Base-by-base conservation (phyloP, 768 basidiomycete genomes). In the Rhizopogon roseolus region DNA sequence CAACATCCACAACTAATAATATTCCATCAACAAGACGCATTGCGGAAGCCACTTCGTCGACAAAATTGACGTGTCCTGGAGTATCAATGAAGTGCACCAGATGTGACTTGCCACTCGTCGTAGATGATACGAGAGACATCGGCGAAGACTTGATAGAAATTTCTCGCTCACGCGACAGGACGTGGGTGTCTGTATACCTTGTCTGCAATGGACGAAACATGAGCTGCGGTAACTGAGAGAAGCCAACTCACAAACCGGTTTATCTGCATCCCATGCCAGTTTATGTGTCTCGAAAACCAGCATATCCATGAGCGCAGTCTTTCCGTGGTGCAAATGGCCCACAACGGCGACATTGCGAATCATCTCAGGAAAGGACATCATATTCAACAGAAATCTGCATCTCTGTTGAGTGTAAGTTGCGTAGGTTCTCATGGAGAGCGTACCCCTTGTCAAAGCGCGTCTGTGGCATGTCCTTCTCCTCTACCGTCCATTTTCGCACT, bases 361-460 rank as follows among this genome's bases (percentile, higher is more conserved):
- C 86, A 94, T 96, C 53, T 93, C 89, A 25, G 94, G 95, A 69
- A 93, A 90, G 10, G 81, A 78, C 63, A 90, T 89, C 82, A 97
- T 85, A 64, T 90, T 94, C 63, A 98, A 74, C 65, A 99, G 72
- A 71, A 94, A 99, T 14, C 96, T 98, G 64, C 6, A 55, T 37
- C 17, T 44, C 50, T 49, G 38, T 16, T 55, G 6, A 63, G 53
- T 50, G 38, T 51, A 41, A 49, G 52, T 7, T 38, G 16, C 36
- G 19, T 36, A 48, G 16, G 27, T 17, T 41, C 17, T 13, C 25
- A 45, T 22, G 3, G 22, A 32, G 46, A 49, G 41, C 89, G 62
- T 67, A 97, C 93, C 90, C 86, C 74, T 95, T 94, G 74, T 98
- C 95, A 70, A 90, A 99, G n/a, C 97, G 84, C 55, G 95, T 98